Base-by-base conservation (phyloP, 345 rosid species). In the Gossypium bickii region DNA sequence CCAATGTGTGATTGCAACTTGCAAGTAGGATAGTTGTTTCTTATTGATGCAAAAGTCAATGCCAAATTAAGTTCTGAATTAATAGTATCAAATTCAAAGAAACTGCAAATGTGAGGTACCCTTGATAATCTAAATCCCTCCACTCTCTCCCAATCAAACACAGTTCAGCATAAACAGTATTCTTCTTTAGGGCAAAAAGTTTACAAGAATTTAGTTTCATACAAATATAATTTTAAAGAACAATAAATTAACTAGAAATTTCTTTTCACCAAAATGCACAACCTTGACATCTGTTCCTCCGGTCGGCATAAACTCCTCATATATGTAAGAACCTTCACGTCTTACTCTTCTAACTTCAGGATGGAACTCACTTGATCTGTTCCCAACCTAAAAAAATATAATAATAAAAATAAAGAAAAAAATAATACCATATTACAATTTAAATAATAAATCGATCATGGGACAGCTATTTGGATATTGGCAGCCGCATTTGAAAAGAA, bases 271-370 rank as follows among this genome's bases (percentile, higher is more conserved):
- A 61, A 71, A 71, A 18, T 27, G 59, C 53, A 52, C 67, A 80
- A 95, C 99, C 97, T 96, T 96, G 78, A 96, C 99, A 88, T 96
- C 99, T 59, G 99, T 96, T 84, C 99, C 98, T 71, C 98, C 99
- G 2, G 98, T 96, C 71, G 99, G 99, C 99, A 96, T 83, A 83
- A 96, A 93, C 86, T 93, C 99, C 87, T 96, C 99, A 22, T 93
- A 96, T 83, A 96, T 93, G 81, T 92, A 96, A 71, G 99, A 92
- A 69, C 98, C 94, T 86, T 89, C 99, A 72, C 99, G 93, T 80
- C 99, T 86, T 81, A 93, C 98, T 87, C 97, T 89, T 90, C 99
- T 89, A 45, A 93, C 98, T 53, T 96, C 99, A 18, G 99, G 97
- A 78, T 92, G 93, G 80, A 96, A 96, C 84, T 92, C 99, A 80